A percentile compares a stretch with the other conserved stretches of the same genome.
Conservation (phyloP, 805 yeast species). For the Candida taoyuanica region DNA sequence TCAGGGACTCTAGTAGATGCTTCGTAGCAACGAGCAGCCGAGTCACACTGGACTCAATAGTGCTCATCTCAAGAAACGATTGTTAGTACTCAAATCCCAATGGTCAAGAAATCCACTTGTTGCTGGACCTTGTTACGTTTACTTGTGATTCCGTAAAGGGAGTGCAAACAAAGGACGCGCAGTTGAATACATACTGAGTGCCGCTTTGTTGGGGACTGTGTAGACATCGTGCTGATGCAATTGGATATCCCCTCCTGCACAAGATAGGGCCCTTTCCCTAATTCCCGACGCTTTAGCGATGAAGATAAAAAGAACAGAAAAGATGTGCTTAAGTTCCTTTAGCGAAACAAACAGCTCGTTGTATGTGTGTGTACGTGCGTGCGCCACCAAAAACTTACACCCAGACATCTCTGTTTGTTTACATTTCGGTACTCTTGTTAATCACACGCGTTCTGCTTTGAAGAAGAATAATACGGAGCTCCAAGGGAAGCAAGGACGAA, state of each 20-base stretch:
- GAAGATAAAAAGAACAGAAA: too few relatives aligned
- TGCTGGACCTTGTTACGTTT: too few relatives aligned
- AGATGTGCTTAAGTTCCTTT: too few relatives aligned
- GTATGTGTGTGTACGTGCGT: too few relatives aligned
- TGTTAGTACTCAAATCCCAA: neutral
- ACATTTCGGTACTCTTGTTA: conserved; percentile 4
- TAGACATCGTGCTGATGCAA: conserved; percentile 11
- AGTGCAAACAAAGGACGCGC: too few relatives aligned
- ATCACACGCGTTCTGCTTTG: neutral
- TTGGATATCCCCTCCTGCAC: too few relatives aligned
- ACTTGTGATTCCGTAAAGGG: too few relatives aligned
- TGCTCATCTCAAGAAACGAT: conserved; percentile 29
- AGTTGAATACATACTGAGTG: conserved; percentile 27
- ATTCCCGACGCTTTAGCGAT: too few relatives aligned
- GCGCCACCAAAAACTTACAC: too few relatives aligned
- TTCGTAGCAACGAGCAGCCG: conserved; percentile 83
- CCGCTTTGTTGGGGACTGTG: conserved; percentile 22
- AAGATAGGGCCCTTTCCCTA: too few relatives aligned
- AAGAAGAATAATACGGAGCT: neutral
- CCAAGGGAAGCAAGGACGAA: neutral
- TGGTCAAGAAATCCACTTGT: too few relatives aligned
- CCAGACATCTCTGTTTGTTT: conserved; percentile 4
- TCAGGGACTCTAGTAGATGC: conserved; percentile 76
- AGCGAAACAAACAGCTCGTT: too few relatives aligned
- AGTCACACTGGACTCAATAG: conserved; percentile 76